These are phyloP conservation scores for Skeletonema tropicum DNA, from an alignment of 108 stramenopile genomes.

Conservation along the genomic window DNA sequence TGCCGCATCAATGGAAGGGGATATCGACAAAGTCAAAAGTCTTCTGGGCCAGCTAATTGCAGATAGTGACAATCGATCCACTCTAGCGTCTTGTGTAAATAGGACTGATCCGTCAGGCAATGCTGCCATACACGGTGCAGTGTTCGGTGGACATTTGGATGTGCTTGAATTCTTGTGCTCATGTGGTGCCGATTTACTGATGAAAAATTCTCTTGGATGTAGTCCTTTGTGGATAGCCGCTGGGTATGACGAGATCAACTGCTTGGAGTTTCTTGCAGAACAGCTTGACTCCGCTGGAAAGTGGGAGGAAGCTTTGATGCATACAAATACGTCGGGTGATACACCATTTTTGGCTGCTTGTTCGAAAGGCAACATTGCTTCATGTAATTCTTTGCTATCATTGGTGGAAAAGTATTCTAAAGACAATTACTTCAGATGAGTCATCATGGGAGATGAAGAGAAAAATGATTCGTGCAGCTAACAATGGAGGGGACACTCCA, in stretches of 20 bases:
- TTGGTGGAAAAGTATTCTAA: slow-evolving; percentile 15
- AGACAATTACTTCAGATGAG: slow-evolving; percentile 1
- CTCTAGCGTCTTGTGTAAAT: slow-evolving; percentile 21
- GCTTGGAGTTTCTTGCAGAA: slow-evolving; percentile 44
- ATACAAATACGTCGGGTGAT: slow-evolving; percentile 51
- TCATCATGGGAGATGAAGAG: slow-evolving; percentile 8
- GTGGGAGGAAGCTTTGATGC: slow-evolving; percentile 28
- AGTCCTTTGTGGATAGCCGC: slow-evolving; percentile 52
- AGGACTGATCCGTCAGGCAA: slow-evolving; percentile 40
- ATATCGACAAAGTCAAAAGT: slow-evolving; percentile 49
- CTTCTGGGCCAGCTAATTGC: slow-evolving; percentile 47
- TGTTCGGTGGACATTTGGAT: slow-evolving; percentile 51
- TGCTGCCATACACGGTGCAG: slow-evolving; percentile 47
- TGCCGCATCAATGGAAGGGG: slow-evolving; percentile 49
- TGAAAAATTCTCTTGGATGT: slow-evolving; percentile 30
- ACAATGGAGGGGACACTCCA: slow-evolving; percentile 47
- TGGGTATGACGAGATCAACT: slow-evolving; percentile 42
- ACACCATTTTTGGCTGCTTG: slow-evolving; percentile 54
- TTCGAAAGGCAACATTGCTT: slow-evolving; percentile 45
- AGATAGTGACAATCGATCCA: background rate
- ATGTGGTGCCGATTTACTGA: slow-evolving; percentile 21
- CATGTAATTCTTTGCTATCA: slow-evolving; percentile 30
- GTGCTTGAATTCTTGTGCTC: slow-evolving; percentile 19
- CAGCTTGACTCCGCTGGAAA: background rate
- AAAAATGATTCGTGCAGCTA: slow-evolving; percentile 30